Conservation (phyloP, 2,329 filamentous ascomycete genomes). For the Hypocrella siamensis region DNA sequence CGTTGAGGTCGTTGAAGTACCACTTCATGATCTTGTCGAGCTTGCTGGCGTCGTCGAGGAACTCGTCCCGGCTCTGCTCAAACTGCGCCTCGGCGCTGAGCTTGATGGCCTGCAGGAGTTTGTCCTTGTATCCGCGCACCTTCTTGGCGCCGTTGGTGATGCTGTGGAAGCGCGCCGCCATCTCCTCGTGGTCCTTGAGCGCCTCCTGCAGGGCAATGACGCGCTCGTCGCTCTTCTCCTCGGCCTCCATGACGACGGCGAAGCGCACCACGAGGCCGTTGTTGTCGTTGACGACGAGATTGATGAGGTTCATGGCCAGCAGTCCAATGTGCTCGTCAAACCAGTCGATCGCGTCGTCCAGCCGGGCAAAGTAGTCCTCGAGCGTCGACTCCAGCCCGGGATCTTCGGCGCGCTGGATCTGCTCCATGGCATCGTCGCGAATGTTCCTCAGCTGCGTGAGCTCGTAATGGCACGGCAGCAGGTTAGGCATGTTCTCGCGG, state of each 20-base stretch:
- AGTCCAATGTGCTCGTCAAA: slow-evolving; percentile 91
- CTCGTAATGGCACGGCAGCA: slow-evolving; percentile 80
- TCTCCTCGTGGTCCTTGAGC: slow-evolving; percentile 87
- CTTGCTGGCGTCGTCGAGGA: slow-evolving; percentile 66
- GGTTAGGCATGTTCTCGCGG: slow-evolving; percentile 77
- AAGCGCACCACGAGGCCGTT: slow-evolving; percentile 80
- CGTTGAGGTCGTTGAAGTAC: slow-evolving; percentile 97
- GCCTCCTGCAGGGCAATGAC: slow-evolving; percentile 87
- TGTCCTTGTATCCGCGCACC: slow-evolving; percentile 90
- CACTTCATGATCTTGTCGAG: slow-evolving; percentile 83
- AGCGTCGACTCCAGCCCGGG: slow-evolving; percentile 63
- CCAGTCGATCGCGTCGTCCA: slow-evolving; percentile 81
- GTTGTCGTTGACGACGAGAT: slow-evolving; percentile 72
- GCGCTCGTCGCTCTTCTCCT: slow-evolving; percentile 91
- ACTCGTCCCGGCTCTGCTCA: slow-evolving; percentile 52
- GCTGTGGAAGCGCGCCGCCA: slow-evolving; percentile 84
- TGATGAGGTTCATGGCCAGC: slow-evolving; percentile 80
- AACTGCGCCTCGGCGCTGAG: slow-evolving; percentile 61
- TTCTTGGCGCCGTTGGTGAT: slow-evolving; percentile 89
- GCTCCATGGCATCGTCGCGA: slow-evolving; percentile 88
- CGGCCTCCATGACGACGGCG: slow-evolving; percentile 82
- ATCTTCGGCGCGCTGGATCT: slow-evolving; percentile 69
- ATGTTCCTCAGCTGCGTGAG: slow-evolving; percentile 87
- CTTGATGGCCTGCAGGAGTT: slow-evolving; percentile 71
- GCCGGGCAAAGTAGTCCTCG: slow-evolving; percentile 72